These are phyloP conservation scores for Fusarium sp. DNA, from an alignment of 2,329 filamentous ascomycete species.

Conservation along the genomic window DNA sequence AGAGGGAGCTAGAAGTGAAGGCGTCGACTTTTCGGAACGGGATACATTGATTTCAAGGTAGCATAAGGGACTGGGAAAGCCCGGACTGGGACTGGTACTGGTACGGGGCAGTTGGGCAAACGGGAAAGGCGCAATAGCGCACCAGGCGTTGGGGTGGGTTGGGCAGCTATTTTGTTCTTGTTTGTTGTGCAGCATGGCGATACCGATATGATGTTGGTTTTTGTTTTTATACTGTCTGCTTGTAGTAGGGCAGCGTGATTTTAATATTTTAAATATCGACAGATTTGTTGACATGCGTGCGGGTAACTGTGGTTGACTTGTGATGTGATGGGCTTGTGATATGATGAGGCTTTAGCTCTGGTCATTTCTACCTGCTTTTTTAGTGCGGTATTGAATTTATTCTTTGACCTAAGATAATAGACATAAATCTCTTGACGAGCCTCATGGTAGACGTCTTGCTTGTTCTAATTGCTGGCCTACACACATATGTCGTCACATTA, in stretches of 20 bases:
- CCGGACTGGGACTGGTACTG: conserved; percentile 28
- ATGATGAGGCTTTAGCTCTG: not conserved
- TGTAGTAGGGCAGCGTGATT: conserved; percentile 18
- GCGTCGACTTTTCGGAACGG: conserved; percentile 25
- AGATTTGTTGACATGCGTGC: not conserved
- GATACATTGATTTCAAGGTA: conserved; percentile 33
- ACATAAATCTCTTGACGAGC: not conserved
- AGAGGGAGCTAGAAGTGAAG: conserved; percentile 20
- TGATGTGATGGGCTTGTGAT: not conserved
- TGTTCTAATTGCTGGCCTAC: too few relatives aligned
- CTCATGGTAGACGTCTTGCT: not conserved
- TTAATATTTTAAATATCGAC: conserved; percentile 13
- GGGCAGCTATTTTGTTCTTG: conserved; percentile 34
- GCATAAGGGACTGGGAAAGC: conserved; percentile 41
- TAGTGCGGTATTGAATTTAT: too few relatives aligned
- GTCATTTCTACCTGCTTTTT: not conserved
- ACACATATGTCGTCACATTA: not conserved
- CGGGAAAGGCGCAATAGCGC: conserved; percentile 40
- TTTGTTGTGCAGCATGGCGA: conserved; percentile 51
- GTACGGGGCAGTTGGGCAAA: conserved; percentile 28
- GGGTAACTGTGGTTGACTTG: not conserved
- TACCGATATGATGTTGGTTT: conserved; percentile 45
- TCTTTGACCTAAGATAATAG: too few relatives aligned
- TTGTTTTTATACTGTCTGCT: conserved; percentile 34
- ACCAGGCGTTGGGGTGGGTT: conserved; percentile 49